Percentiles rank a stretch among this genome's conserved stretches.
These are phyloP conservation scores for Cyberlindnera misumaiensis DNA, from an alignment of 805 yeast species.

Conservation along the genomic window DNA sequence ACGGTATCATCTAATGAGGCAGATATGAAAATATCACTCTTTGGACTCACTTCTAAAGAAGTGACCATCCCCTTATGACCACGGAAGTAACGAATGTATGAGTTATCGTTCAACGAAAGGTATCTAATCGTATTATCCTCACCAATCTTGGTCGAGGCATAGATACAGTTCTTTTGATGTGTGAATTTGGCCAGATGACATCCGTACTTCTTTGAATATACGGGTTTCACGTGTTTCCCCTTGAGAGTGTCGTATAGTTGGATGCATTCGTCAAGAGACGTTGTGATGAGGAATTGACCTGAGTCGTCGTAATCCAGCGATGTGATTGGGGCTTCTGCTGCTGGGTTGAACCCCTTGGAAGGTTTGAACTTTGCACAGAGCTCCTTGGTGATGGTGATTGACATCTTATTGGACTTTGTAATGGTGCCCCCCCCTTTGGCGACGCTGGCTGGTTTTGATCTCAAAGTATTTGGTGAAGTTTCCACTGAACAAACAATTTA, in stretches of 20 bases:
- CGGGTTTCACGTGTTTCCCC: constrained; percentile 63
- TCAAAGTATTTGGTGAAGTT: too few relatives aligned
- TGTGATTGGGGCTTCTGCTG: constrained; percentile 41
- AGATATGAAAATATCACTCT: constrained; percentile 55
- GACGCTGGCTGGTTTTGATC: too few relatives aligned
- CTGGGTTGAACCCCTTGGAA: constrained; percentile 44
- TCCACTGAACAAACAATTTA: too few relatives aligned
- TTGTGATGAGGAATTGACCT: constrained; percentile 68
- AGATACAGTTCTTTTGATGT: constrained; percentile 66
- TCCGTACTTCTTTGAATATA: constrained; percentile 87
- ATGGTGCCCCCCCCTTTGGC: too few relatives aligned
- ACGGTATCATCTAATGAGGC: constrained; percentile 74
- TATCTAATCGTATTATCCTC: constrained; percentile 72
- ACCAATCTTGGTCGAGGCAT: constrained; percentile 67
- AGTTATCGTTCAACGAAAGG: constrained; percentile 68
- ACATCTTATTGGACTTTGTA: too few relatives aligned
- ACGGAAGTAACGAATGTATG: constrained; percentile 74
- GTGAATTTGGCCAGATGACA: constrained; percentile 82
- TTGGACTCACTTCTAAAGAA: constrained; percentile 66
- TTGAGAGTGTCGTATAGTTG: constrained; percentile 71
- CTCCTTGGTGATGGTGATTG: constrained; percentile 1
- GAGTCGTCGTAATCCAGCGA: constrained; percentile 79
- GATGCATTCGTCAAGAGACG: constrained; percentile 77
- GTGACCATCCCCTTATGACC: constrained; percentile 82
- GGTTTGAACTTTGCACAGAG: constrained; percentile 25